Conservation (phyloP, 2,329 filamentous ascomycete species). For the Diaporthe citriasiana region DNA sequence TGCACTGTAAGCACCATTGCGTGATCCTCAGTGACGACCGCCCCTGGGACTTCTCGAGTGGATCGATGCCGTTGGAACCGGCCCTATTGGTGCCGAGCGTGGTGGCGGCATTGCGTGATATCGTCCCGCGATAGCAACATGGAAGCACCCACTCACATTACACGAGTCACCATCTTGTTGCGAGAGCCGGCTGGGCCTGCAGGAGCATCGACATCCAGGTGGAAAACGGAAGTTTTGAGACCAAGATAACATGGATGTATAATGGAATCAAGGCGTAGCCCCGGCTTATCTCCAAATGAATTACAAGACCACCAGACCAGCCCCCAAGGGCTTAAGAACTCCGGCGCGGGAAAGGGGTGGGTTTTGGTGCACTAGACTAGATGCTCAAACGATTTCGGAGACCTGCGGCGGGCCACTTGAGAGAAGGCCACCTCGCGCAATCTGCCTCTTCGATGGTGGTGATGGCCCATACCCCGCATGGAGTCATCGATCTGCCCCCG, state of each 20-base stretch:
- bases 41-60: background rate
- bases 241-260: constrained; percentile 24
- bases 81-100: constrained; percentile 19
- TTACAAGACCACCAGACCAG: background rate
- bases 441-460: constrained; percentile 40
- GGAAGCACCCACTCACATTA: constrained; percentile 1
- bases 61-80: background rate
- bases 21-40: constrained; percentile 11
- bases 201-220: constrained; percentile 7
- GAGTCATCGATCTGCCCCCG: constrained; percentile 15
- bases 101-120: constrained; percentile 42
- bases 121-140: constrained; percentile 40
- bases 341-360: background rate
- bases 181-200: constrained; percentile 25
- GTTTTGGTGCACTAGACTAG: background rate
- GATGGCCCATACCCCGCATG: constrained; percentile 40
- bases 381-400: constrained; percentile 36
- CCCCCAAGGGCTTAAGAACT: constrained; percentile 4
- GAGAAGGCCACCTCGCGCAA: constrained; percentile 40
- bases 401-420: constrained; percentile 34
- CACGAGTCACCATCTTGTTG: background rate
- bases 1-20: constrained; percentile 2
- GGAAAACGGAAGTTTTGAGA: background rate
- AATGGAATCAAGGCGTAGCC: background rate
- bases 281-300: constrained; percentile 16